Evolutionary conservation across 306 rosid genomes (phyloP).

Genomic region (Luffa aegyptiaca): DNA sequence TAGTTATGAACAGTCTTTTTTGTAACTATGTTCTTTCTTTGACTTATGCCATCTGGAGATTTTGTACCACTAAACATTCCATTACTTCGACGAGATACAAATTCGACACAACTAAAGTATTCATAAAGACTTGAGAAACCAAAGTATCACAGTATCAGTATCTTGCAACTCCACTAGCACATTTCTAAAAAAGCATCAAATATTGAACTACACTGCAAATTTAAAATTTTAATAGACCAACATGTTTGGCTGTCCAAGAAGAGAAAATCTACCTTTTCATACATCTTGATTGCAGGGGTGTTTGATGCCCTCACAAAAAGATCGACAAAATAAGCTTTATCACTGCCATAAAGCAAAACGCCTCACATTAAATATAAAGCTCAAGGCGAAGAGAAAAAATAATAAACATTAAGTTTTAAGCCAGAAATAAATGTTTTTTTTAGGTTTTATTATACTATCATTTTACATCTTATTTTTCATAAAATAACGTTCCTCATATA

Average conservation of each 20-base stretch:
- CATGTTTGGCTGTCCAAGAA: neutral
- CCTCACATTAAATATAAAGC: neutral
- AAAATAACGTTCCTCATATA: neutral
- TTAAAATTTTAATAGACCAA: neutral
- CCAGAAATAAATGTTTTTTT: neutral
- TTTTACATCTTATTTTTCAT: neutral
- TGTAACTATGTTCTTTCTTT: neutral
- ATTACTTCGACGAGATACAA: neutral
- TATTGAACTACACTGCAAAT: neutral
- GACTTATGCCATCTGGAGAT: neutral
- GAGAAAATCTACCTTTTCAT: constrained; percentile 64
- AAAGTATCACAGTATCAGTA: neutral
- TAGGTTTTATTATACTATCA: neutral
- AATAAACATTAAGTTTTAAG: neutral
- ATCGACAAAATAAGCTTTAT: constrained; percentile 89
- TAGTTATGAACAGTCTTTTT: neutral
- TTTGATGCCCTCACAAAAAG: constrained; percentile 97
- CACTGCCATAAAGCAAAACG: constrained; percentile 35
- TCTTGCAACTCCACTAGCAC: neutral
- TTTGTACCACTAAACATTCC: neutral
- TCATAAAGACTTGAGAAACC: neutral
- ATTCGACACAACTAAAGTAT: neutral
- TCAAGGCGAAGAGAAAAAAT: neutral
- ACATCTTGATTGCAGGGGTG: constrained; percentile 96
- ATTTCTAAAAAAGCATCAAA: neutral